Evolutionary conservation across 2,329 filamentous ascomycete genomes (phyloP), one percentile per base, ranked within the genome.

Genomic region (Didymella exigua): DNA sequence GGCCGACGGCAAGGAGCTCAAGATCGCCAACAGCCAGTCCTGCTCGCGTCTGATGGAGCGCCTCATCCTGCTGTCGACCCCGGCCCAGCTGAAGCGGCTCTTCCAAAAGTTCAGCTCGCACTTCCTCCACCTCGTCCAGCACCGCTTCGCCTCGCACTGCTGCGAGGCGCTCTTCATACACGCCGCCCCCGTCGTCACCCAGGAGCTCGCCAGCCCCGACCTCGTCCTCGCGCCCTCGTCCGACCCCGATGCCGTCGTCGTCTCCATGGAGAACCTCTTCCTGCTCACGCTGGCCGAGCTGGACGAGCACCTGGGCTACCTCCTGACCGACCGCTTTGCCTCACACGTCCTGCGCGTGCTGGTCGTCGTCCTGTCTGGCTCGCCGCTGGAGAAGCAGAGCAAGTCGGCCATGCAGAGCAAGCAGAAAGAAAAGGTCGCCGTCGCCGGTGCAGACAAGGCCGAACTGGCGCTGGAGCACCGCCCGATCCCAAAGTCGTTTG

Each of bases 71-170:
- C 79, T 96, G 60, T 93, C 91, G 24, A 89, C 85, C 29, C 82
- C 88, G 27, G 78, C 80, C 16, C 95, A 98, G 77, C 88, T 96
- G 75, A 96, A 96, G 81, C 83, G 83, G 42, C 78, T 99, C 18
- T 98, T 98, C 73, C 84, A 86, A 61, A 91, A 89, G 38, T 97
- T 98, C 74, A 87, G 82, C 18, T 88, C 89, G 29, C 90, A 98
- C 76, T 96, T 98, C 76, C 80, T 93, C 54, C 89, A 93, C 66
- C 84, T 99, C 24, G 87, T 97, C 46, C 93, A 96, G 73, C 95
- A 99, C 77, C 89, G 95, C 16, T 99, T 99, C 69, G 95, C 95
- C 5, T 96, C 93, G 57, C 95, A 99, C 79, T 98, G 93, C 77
- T 97, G 93, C 73, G 95, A 99, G 78, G 91, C 91, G 23, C 82